A percentile compares a stretch with the other conserved stretches of the same genome.
phyloP scores from a whole-genome alignment of 257 asterid species.

The Rhazya stricta region DNA sequence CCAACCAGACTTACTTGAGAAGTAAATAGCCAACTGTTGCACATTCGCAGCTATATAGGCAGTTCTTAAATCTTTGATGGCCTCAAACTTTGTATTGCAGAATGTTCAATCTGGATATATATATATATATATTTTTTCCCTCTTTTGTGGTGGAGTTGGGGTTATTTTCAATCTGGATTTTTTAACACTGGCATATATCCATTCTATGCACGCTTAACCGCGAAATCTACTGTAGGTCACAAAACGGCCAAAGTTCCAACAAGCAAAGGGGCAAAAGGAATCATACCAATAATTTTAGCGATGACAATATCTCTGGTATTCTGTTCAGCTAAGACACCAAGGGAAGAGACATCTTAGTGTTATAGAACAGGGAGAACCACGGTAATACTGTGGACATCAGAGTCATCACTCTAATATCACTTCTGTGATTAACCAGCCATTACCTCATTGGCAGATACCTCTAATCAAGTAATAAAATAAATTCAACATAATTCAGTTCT shows the following conservation, averaged over 20 bases:
- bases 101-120: background rate
- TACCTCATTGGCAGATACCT: background rate
- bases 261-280: conserved; percentile 1
- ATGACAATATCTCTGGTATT: background rate
- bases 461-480: background rate
- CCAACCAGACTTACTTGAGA: background rate
- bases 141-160: too few species aligned
- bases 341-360: background rate
- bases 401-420: background rate
- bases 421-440: background rate
- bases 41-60: background rate
- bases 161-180: background rate
- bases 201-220: background rate
- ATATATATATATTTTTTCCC: too few species aligned
- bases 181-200: background rate
- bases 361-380: background rate
- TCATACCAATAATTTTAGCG: background rate
- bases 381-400: background rate
- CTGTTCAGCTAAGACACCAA: background rate
- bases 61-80: background rate
- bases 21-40: background rate
- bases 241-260: background rate
- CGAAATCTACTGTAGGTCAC: background rate
- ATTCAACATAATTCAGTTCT: background rate
- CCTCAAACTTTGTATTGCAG: background rate